Evolutionary conservation across 495 filamentous ascomycete genomes (phyloP), one percentile per base, ranked within the genome.

Genomic region (Durotheca rogersii): DNA sequence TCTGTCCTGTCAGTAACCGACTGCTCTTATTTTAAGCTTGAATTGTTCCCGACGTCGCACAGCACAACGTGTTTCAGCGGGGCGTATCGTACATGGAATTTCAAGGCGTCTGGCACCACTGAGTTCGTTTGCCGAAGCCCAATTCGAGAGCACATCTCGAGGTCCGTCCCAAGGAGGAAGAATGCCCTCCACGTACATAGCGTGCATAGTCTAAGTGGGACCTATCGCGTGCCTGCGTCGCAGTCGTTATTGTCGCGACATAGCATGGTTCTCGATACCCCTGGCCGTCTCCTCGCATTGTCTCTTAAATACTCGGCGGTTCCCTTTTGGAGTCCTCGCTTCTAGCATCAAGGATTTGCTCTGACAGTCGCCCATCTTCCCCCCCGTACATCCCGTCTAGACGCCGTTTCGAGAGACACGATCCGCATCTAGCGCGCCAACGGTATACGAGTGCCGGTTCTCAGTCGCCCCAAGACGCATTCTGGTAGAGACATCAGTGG

Each of bases 21-120:
- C 34, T 47, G 41, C 46, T 50, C 46, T 54, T 54, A 59, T 47
- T 59, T 59, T 59, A 59, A 59, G 56, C 56, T 59, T 59, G 56
- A 59, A 54, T 47, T 59, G 47, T 46, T 59, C 50, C 56, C 56
- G 56, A 53, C 46, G 56, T 59, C 15, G 50, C 56, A 59, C 56
- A 47, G 38, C 51, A 41, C 55, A 17, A 29, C 35, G 40, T 53
- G 56, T 59, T 59, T 59, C 56, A 54, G 40, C 45, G 45, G 41
- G 44, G 39, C 18, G 41, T 49, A 27, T 51, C 40, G 23, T 27
- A 27, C 23, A 27, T 27, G 23, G 23, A 27, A 27, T 27, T 27
- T 4, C 4, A 9, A 27, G 23, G 23, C 23, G 23, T 4, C 23
- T 27, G 23, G 23, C 23, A 27, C 23, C 23, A 27, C 23, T 27